phyloP scores from a whole-genome alignment of 441 rosid species.

The Rhodomyrtus psidioides region DNA sequence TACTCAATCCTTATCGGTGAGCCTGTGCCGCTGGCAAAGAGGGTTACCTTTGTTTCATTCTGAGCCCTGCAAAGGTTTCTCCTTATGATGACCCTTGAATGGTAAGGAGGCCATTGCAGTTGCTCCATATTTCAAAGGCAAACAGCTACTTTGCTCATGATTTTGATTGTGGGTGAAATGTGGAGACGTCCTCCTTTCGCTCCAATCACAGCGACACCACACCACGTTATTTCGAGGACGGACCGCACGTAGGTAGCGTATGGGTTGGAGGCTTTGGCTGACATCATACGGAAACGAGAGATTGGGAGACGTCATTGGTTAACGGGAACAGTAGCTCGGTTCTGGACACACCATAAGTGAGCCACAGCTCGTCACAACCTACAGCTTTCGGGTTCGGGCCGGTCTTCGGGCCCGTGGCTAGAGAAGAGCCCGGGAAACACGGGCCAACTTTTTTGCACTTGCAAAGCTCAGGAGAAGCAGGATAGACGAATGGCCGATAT shows the following conservation, averaged over 20 bases:
- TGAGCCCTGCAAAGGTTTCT: rapidly evolving
- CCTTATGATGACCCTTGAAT: not conserved
- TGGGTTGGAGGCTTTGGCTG: not conserved
- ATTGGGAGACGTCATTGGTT: not conserved
- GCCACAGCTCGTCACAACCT: rapidly evolving
- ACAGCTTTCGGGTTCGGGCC: rapidly evolving
- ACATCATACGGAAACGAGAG: too few relatives aligned
- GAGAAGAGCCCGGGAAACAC: not conserved
- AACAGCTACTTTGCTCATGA: not conserved
- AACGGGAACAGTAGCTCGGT: not conserved
- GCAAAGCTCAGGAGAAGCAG: not conserved
- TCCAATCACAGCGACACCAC: rapidly evolving
- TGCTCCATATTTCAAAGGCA: not conserved
- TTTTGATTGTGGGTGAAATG: not conserved
- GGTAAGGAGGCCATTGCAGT: not conserved
- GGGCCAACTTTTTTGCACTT: rapidly evolving
- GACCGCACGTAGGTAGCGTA: not conserved
- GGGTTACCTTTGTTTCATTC: not conserved
- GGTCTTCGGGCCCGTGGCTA: rapidly evolving
- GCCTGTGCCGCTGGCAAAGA: not conserved
- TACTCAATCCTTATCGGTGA: not conserved
- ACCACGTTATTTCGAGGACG: rapidly evolving
- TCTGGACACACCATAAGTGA: not conserved
- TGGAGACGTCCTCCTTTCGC: not conserved
- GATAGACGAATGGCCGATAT: not conserved